These are phyloP conservation scores for Sicyos edulis DNA, from an alignment of 306 rosid genomes.

Conservation along the genomic window DNA sequence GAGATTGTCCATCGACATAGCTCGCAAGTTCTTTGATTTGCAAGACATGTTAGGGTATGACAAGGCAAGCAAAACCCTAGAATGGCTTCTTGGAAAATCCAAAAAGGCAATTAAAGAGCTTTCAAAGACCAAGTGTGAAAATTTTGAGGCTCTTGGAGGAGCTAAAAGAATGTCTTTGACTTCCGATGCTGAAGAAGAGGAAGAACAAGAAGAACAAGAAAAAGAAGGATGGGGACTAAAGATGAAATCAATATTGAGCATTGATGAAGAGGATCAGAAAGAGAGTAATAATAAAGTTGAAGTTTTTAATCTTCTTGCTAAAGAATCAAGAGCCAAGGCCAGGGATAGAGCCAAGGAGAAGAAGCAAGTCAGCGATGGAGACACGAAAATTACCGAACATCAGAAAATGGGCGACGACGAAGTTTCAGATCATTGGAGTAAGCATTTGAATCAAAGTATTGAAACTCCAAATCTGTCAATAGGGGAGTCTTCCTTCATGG, in stretches of 20 bases:
- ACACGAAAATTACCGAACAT: neutral
- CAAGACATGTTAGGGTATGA: conserved; percentile 96
- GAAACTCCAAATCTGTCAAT: conserved; percentile 5
- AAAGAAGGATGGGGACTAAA: neutral
- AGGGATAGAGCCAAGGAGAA: conserved; percentile 77
- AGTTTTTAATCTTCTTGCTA: conserved; percentile 28
- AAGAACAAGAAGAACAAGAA: neutral
- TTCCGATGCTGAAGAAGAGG: conserved; percentile 33
- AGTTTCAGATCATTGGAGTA: conserved; percentile 3
- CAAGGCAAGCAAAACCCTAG: conserved; percentile 87
- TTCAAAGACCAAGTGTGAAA: conserved; percentile 25
- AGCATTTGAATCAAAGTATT: neutral
- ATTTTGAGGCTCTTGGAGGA: neutral
- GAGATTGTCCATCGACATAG: conserved; percentile 68
- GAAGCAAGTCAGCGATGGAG: neutral
- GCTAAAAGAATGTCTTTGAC: conserved; percentile 25
- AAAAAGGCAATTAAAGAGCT: conserved; percentile 63
- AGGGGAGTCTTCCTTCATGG: neutral
- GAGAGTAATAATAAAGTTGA: conserved; percentile 10
- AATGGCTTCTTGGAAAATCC: conserved; percentile 79
- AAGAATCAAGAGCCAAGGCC: conserved; percentile 67
- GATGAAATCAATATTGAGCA: conserved; percentile 6
- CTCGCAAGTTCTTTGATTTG: conserved; percentile 90
- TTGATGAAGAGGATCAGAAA: neutral
- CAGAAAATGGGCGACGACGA: neutral